phyloP scores from a whole-genome alignment of 371 early-diverging fungal genomes.

The Mortierella sp. region DNA sequence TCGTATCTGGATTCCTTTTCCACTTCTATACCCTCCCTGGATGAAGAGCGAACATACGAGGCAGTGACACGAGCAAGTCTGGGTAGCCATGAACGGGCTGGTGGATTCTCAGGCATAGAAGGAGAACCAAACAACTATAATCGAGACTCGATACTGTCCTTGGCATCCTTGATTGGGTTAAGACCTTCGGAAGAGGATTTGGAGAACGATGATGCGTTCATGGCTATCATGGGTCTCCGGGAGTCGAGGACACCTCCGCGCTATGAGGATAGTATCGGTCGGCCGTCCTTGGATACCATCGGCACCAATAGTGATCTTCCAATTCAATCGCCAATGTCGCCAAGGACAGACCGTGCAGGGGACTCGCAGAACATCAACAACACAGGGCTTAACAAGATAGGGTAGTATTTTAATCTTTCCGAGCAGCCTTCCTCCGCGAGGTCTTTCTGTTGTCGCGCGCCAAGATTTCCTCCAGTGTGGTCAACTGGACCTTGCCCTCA shows the following conservation, averaged over 20 bases:
- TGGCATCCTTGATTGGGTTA: not conserved
- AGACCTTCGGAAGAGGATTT: not conserved
- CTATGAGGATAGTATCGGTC: conserved; percentile 10
- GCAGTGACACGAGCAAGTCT: conserved; percentile 4
- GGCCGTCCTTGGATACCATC: conserved; percentile 4
- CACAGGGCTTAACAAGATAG: too few relatives aligned
- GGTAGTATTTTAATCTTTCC: conserved; percentile 18
- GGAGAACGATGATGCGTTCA: conserved; percentile 11
- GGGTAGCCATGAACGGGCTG: not conserved
- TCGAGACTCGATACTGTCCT: conserved; percentile 4
- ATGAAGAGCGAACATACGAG: conserved; percentile 12
- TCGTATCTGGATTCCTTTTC: conserved; percentile 33
- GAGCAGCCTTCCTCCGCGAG: conserved; percentile 34
- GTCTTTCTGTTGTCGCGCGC: conserved; percentile 34
- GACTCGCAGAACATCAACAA: too few relatives aligned
- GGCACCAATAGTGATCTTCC: not conserved
- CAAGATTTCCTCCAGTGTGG: conserved; percentile 33
- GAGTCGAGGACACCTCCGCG: conserved; percentile 4
- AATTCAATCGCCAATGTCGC: not conserved
- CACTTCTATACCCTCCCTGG: conserved; percentile 8
- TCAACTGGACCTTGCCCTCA: conserved; percentile 7
- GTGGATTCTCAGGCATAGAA: not conserved
- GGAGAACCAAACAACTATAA: not conserved
- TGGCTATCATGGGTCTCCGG: conserved; percentile 12
- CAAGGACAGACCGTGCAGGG: too few relatives aligned